Evolutionary conservation across 805 yeast genomes (phyloP), one percentile per base, ranked within the genome.

Genomic region (Starmerella khaoyaiensis): DNA sequence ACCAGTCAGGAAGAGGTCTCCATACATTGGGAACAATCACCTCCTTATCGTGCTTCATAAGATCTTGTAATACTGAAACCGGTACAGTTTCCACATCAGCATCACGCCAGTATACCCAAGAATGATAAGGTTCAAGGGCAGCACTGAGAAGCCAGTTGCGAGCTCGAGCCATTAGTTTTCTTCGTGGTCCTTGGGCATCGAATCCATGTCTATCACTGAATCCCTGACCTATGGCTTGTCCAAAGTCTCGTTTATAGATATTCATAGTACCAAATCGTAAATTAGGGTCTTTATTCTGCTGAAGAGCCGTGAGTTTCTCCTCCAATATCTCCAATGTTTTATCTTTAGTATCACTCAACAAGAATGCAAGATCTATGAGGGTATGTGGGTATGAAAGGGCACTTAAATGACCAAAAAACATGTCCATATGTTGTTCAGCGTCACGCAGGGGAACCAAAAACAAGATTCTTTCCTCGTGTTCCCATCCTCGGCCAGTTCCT

Each of bases 61-160:
- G 64, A 59, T 87, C 97, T 59, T 87, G 94, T 45, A 87, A 61
- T 43, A 87, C 74, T 3, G 94, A 75, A 1, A 76, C 69, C 2
- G 96, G 94, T 20, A 80, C 77, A 0, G 87, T 78, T 58, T 87
- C 94, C n/a, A 87, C 94, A 58, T 87, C 97, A 10, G 93, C 95
- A 63, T 87, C 97, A 59, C 98, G 69, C 98, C 98, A 87, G 58
- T 87, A 86, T 9, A 87, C 96, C 80, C 87, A 86, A 3, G 94
- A 78, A 56, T 87, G 98, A 58, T 87, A 78, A 1, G 98, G 97
- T 57, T 79, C 79, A 31, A 87, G 58, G 1, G 96, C 93, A 6
- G 79, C 90, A 1, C 87, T 65, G 54, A 84, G 72, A 29, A 87
- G 63, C 98, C 97, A 87, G 59, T 87, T 87, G 57, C 98, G 69